Base-by-base conservation (phyloP, 179 eudicot genomes). In the Drosera spatulata region DNA sequence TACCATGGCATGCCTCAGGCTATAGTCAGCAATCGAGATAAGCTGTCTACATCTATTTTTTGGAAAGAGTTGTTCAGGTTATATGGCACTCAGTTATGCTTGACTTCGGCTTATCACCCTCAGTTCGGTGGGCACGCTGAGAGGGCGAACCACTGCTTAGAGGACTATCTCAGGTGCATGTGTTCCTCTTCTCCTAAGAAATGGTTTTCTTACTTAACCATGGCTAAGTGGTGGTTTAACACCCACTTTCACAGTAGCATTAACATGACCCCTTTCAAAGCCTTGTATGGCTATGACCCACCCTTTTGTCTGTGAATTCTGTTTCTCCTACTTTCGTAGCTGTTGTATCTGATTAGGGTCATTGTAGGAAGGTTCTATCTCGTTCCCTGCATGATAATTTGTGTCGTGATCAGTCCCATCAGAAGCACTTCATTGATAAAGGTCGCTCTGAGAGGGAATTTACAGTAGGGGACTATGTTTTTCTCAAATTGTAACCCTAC, bases 191-290 rank as follows among this genome's bases (percentile, higher is more conserved):
- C 8, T 4, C 56, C 56, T 5, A 53, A n/a, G 14, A 53, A 53
- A 10, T 53, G 56, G 56, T 4, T 37, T 6, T 2, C 14, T 5
- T 13, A 14, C 15, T 39, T 37, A 12, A 3, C 33, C 10, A 12
- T 53, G 37, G 10, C 56, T 14, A 14, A 53, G 22, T 53, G 56
- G 56, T 53, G 56, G 56, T 53, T 9, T 13, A 53, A 53, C 53
- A 50, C 53, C 39, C 39, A 1, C 3, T 53, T 3, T 15, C 56
- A 53, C 56, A 53, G 8, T 9, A 4, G 8, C 5, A 12, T 53
- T 9, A 53, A 53, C 4, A 53, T 37, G 10, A 4, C 56, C 56
- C 56, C 56, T 3, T 15, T 53, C 37, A 8, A 14, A 7, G 56
- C 37, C 39, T 13, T 53, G 39, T 53, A 53, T 13, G 56, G 56